Conservation (phyloP, 2,329 filamentous ascomycete species). For the Cladosporium colombiae region DNA sequence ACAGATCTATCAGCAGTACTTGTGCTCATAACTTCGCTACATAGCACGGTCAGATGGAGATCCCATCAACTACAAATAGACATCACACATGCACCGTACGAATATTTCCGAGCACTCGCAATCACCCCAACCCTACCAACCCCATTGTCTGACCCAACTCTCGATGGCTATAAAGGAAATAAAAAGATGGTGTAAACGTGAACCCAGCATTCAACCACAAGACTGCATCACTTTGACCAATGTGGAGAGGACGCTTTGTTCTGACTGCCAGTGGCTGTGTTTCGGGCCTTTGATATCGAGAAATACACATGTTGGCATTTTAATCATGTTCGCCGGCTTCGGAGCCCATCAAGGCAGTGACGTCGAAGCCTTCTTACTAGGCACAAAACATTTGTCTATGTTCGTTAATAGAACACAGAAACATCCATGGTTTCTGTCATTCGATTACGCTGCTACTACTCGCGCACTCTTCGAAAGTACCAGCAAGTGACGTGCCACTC, state of each 20-base stretch:
- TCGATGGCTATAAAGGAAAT: neutral
- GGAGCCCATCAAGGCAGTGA: neutral
- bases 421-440: neutral
- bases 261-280: neutral
- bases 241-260: neutral
- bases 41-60: neutral
- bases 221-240: neutral
- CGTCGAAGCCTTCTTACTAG: neutral
- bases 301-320: neutral
- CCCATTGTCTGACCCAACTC: neutral
- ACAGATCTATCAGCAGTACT: neutral
- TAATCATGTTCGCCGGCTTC: neutral
- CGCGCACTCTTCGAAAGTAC: neutral
- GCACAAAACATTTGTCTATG: neutral
- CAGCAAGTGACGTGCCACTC: neutral
- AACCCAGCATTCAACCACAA: neutral
- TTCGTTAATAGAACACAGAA: neutral
- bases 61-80: neutral
- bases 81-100: neutral
- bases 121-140: neutral
- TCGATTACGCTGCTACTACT: neutral
- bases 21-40: neutral
- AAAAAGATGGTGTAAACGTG: neutral
- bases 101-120: neutral
- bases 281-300: neutral